Evolutionary conservation across 129 eudicot genomes (phyloP).

Genomic region (Arctium lappa): DNA sequence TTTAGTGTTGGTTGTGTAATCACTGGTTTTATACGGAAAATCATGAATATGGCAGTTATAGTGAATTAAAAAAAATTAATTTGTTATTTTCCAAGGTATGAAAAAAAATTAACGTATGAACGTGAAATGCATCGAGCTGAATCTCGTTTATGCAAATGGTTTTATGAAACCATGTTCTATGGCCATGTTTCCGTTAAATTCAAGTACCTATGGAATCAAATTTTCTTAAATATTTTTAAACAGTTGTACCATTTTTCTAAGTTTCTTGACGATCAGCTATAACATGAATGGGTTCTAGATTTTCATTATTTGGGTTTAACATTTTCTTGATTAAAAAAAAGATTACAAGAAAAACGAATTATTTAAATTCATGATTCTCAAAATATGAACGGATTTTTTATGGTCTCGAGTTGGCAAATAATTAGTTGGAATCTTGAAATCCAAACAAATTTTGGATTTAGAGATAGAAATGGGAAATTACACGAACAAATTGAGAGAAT

Average conservation of each 20-base stretch:
- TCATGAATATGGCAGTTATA: not conserved
- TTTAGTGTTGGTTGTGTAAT: not conserved
- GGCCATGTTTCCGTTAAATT: not conserved
- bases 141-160: not conserved
- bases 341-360: not conserved
- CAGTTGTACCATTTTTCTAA: not conserved
- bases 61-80: not conserved
- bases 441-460: slow-evolving; percentile 32
- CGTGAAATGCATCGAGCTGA: not conserved
- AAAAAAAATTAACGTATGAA: not conserved
- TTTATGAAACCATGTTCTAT: slow-evolving; percentile 9
- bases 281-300: not conserved
- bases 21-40: not conserved
- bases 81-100: not conserved
- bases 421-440: slow-evolving; percentile 26
- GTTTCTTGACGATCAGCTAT: not conserved
- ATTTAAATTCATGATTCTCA: not conserved
- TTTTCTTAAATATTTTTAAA: too few relatives aligned
- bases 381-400: not conserved
- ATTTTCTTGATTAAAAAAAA: not conserved
- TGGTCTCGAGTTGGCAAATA: slow-evolving; percentile 15
- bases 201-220: not conserved
- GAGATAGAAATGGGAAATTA: slow-evolving; percentile 10
- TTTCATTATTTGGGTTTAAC: not conserved
- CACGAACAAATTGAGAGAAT: slow-evolving; percentile 41